Conservation (phyloP, 306 rosid genomes). For the Fagus crenata region DNA sequence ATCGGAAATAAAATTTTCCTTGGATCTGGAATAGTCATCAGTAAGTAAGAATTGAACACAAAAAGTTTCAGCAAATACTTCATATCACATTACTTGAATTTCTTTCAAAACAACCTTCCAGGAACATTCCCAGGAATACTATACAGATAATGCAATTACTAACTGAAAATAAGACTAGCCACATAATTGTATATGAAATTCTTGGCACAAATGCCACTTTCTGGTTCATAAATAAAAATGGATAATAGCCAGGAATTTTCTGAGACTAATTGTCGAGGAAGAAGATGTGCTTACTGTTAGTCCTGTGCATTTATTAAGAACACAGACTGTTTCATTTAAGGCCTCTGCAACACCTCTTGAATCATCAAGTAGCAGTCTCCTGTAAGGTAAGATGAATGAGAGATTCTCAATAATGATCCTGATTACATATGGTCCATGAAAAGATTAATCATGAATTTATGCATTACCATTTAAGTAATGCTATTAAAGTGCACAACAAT, state of each 20-base stretch:
- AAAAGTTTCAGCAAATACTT: slow-evolving; percentile 8
- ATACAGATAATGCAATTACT: background rate
- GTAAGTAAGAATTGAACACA: slow-evolving; percentile 11
- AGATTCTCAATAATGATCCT: slow-evolving; percentile 3
- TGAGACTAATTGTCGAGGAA: background rate
- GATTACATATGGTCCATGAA: background rate
- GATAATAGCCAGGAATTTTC: slow-evolving; percentile 1
- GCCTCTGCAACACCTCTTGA: slow-evolving; percentile 85
- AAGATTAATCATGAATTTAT: background rate
- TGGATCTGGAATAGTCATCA: slow-evolving; percentile 50
- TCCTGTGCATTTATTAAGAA: slow-evolving; percentile 61
- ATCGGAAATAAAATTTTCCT: slow-evolving; percentile 78
- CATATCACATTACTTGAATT: slow-evolving; percentile 11
- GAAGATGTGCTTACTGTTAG: slow-evolving; percentile 58
- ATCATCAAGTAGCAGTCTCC: slow-evolving; percentile 85
- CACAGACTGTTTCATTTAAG: slow-evolving; percentile 81
- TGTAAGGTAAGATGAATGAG: slow-evolving; percentile 25
- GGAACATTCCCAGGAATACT: background rate
- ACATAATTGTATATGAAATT: background rate
- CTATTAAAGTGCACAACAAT: background rate
- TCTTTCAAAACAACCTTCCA: no score
- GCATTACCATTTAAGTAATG: slow-evolving; percentile 3
- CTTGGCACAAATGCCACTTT: background rate
- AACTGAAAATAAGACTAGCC: background rate
- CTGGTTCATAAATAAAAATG: background rate